phyloP scores from a whole-genome alignment of 768 basidiomycete species.

The Podaxis sp. region DNA sequence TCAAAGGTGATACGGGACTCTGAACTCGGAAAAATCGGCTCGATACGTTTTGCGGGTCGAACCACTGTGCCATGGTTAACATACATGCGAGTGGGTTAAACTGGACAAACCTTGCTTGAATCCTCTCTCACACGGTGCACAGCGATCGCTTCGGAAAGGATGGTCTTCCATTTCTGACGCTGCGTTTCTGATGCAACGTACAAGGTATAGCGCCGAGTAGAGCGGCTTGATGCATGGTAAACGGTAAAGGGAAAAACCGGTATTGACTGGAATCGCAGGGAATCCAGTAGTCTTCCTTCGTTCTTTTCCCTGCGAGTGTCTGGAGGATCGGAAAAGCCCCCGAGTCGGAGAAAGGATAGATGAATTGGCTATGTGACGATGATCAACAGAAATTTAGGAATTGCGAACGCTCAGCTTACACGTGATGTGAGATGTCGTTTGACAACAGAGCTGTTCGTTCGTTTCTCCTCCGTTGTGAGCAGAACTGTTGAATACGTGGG shows the following conservation, averaged over 20 bases:
- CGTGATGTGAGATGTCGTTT: constrained; percentile 61
- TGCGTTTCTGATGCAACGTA: constrained; percentile 57
- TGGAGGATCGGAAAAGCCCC: constrained; percentile 53
- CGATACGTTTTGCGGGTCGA: constrained; percentile 54
- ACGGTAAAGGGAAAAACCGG: constrained; percentile 76
- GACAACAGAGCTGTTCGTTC: constrained; percentile 38
- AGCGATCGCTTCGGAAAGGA: constrained; percentile 59
- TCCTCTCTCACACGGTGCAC: constrained; percentile 67
- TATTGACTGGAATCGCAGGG: constrained; percentile 47
- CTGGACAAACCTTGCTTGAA: constrained; percentile 59
- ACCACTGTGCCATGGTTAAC: constrained; percentile 47
- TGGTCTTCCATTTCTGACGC: constrained; percentile 62
- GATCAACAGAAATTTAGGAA: background rate
- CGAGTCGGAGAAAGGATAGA: constrained; percentile 74
- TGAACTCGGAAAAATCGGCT: constrained; percentile 61
- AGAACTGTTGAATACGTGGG: constrained; percentile 44
- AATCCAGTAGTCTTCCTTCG: constrained; percentile 62
- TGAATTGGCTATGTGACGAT: constrained; percentile 64
- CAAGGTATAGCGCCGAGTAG: constrained; percentile 66
- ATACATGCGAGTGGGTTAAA: background rate
- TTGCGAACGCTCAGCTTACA: constrained; percentile 39
- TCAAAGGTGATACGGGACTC: constrained; percentile 23
- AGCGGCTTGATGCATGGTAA: constrained; percentile 61
- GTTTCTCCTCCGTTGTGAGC: constrained; percentile 59
- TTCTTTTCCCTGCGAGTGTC: constrained; percentile 64